Base-by-base conservation (phyloP, 345 rosid genomes). In the Lagerstroemia speciosa region DNA sequence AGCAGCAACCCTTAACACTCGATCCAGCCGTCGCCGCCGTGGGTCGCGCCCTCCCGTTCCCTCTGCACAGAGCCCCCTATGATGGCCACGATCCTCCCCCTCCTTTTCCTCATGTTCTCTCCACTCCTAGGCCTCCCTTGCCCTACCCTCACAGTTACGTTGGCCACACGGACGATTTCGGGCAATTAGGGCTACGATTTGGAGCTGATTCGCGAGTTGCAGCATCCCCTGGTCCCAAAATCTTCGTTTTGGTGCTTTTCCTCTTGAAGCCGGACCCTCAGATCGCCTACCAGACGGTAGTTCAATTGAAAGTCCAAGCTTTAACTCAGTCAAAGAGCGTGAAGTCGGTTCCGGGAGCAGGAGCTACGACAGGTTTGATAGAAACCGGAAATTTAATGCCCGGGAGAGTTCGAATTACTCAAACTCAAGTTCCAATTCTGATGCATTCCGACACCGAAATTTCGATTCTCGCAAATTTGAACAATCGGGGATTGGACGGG, bases 1-100 rank as follows among this genome's bases (percentile, higher is more conserved):
- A 50, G 45, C 72, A 60, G 6, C 85, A 72, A 20, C 41, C 71
- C 27, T 69, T 78, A 48, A 46, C 75, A 71, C 70, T 80, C 30
- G 97, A 94, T 82, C 95, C 97, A 3, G 99, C 95, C 20, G 88
- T 94, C 53, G 93, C 99, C 0, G 90, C 90, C 15, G 83, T 91
- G 58, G 97, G 96, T 0, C 97, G 87, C 37, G 68, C 82, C 36
- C 29, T 90, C 3, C 69, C 77, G 1, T 72, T 79, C 57, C 63
- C 80, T 63, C 78, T 78, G 19, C 75, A 70, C 69, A 72, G 83
- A 29, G 34, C 62, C 77, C 75, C 77, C 22, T 72, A 85, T 65
- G 81, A 80, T 72, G 76, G 73, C 27, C 86, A 81, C 72, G 78
- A 75, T 33, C 70, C 73, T 50, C 71, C 74, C 68, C 69, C 78